phyloP scores from a whole-genome alignment of 23 red algal species.

The Gracilariopsis chorda region DNA sequence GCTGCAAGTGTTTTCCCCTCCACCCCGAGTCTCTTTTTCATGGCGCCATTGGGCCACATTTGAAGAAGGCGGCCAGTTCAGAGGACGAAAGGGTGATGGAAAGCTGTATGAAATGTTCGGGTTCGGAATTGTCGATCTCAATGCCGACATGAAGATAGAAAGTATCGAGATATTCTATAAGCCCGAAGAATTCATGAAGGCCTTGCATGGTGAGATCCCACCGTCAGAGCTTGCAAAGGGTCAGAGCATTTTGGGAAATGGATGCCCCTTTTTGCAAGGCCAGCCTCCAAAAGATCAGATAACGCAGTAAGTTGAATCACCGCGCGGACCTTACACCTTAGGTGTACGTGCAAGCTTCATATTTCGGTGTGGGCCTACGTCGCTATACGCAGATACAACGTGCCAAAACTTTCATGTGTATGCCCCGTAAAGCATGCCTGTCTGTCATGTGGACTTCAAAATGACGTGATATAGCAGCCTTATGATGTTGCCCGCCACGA shows the following conservation, averaged over 20 bases:
- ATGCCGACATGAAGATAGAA: slow-evolving; percentile 40
- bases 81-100: slow-evolving; percentile 27
- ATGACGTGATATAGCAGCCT: too few relatives aligned
- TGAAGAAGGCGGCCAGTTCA: slow-evolving; percentile 41
- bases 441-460: too few relatives aligned
- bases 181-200: slow-evolving; percentile 58
- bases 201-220: slow-evolving; percentile 23
- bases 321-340: too few relatives aligned
- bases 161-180: slow-evolving; percentile 69
- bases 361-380: too few relatives aligned
- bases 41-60: slow-evolving; percentile 69
- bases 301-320: too few relatives aligned
- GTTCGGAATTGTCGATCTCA: slow-evolving; percentile 45
- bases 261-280: slow-evolving; percentile 35
- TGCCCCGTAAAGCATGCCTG: too few relatives aligned
- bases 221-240: slow-evolving; percentile 1
- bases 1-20: slow-evolving; percentile 57
- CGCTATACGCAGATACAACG: too few relatives aligned
- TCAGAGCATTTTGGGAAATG: slow-evolving; percentile 11
- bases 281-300: too few relatives aligned
- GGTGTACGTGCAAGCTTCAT: too few relatives aligned
- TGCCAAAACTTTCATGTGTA: too few relatives aligned
- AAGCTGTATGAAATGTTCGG: slow-evolving; percentile 62
- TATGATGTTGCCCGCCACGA: too few relatives aligned
- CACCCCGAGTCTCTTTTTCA: slow-evolving; percentile 61